Base-by-base conservation (phyloP, 768 basidiomycete genomes). In the Kwoniella heveanensis region DNA sequence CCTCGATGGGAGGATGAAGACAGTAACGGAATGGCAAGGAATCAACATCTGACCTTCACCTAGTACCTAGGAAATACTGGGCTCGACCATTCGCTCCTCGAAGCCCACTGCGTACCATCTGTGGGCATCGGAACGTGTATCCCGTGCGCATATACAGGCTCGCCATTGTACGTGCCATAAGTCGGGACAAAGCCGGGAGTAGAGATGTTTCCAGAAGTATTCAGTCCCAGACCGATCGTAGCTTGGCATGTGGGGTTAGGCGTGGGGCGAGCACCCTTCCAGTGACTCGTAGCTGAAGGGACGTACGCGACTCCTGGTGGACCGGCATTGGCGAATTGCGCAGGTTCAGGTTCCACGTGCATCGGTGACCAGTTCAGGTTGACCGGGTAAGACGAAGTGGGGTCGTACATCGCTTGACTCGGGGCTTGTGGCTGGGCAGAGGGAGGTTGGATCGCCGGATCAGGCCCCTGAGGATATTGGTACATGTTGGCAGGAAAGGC, bases 251-350 rank as follows among this genome's bases (percentile, higher is more conserved):
- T n/a, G 37, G 52, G 10, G 2, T 26, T 15, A 6, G 39, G 39
- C 17, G 39, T 44, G 9, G 30, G 27, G 17, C 3, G 22, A 44
- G 21, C 32, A 37, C 24, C 24, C 44, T 19, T 60, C 30, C 49
- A 60, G 26, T 26, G 57, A 21, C 15, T 36, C 32, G 49, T 26
- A 49, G 22, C 24, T 22, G 32, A 25, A 10, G 71, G 69, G 30
- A 66, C 44, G 52, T 77, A 77, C 13, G 55, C 51, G 55, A 69
- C 72, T 25, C 71, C 76, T 3, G 76, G 76, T 12, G 73, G 76
- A 57, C 76, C 76, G 26, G 73, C 73, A 46, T 77, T 74, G 47
- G 76, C 76, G 60, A 77, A 77, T 51, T 70, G 64, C 22, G 65
- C 74, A 1, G 72, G 74, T 30, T 66, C 57, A 25, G 71, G 62